Evolutionary conservation across 441 rosid genomes (phyloP).

Genomic region (Isatis lusitanica): DNA sequence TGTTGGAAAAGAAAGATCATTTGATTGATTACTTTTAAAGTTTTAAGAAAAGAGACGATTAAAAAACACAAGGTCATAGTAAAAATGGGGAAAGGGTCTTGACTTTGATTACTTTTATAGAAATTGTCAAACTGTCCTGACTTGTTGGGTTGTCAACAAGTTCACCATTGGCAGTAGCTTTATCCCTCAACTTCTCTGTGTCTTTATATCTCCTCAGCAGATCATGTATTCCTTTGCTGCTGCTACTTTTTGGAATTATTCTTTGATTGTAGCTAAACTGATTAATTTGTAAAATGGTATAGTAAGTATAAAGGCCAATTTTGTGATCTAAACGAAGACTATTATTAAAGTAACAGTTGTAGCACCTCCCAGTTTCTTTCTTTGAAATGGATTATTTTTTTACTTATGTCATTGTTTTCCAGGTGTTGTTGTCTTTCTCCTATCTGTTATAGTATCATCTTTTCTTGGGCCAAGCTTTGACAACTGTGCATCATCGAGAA

Average conservation of each 20-base stretch:
- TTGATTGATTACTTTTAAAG: no score
- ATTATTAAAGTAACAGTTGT: not conserved
- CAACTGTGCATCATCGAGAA: not conserved
- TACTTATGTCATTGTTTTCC: not conserved
- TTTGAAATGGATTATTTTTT: constrained; percentile 4
- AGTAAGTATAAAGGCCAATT: not conserved
- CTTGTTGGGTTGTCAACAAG: constrained; percentile 1
- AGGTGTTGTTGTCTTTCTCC: not conserved
- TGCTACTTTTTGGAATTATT: constrained; percentile 8
- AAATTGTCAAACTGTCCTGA: not conserved
- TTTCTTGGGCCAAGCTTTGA: not conserved
- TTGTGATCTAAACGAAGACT: not conserved
- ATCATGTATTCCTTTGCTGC: constrained; percentile 1
- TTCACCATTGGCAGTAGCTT: not conserved
- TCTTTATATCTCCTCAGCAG: constrained; percentile 13
- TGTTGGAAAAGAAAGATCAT: not conserved
- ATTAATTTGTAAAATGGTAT: not conserved
- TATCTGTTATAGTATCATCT: not conserved
- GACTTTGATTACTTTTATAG: constrained; percentile 9
- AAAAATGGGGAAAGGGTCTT: not conserved
- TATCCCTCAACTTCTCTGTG: not conserved
- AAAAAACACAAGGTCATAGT: not conserved
- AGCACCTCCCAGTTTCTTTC: not conserved
- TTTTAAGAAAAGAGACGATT: not conserved
- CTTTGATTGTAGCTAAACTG: not conserved